Percentiles rank a stretch among this genome's conserved stretches.
Evolutionary conservation across 192 early-diverging fungal genomes (phyloP).

Genomic region (Dispira parvispora): DNA sequence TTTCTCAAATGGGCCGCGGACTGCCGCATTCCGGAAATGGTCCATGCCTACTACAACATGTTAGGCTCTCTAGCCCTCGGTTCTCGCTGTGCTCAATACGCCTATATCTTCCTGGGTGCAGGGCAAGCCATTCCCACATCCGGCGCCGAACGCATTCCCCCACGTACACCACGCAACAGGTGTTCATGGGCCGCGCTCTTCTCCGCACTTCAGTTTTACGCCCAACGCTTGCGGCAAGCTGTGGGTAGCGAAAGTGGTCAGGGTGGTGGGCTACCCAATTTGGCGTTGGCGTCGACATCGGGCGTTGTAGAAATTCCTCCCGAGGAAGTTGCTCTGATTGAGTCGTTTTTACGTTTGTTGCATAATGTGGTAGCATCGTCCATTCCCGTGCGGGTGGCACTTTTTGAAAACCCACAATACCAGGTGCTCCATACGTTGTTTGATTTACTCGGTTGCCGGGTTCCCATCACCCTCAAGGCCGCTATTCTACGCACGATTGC

Average conservation of each 20-base stretch:
- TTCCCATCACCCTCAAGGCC: conserved; percentile 68
- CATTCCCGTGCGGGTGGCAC: conserved; percentile 36
- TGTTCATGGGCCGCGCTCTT: conserved; percentile 29
- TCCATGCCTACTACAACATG: conserved; percentile 63
- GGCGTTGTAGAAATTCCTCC: conserved; percentile 39
- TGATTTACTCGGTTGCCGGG: conserved; percentile 56
- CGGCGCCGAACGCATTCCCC: background rate
- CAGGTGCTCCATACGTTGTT: conserved; percentile 58
- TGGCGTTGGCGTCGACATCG: background rate
- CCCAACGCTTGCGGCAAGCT: conserved; percentile 27
- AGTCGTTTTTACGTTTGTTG: conserved; percentile 59
- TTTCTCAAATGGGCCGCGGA: conserved; percentile 48
- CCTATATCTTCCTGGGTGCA: conserved; percentile 35
- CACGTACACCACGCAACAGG: conserved; percentile 11
- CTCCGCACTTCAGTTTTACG: conserved; percentile 53
- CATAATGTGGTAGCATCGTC: conserved; percentile 65
- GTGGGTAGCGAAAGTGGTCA: conserved; percentile 13
- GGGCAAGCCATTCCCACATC: conserved; percentile 2
- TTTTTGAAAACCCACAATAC: conserved; percentile 52
- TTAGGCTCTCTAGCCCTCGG: conserved; percentile 72
- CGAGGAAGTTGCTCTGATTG: conserved; percentile 54
- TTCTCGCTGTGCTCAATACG: conserved; percentile 36
- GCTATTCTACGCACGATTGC: conserved; percentile 59
- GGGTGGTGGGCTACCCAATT: background rate
- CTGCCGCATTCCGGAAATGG: conserved; percentile 39